Evolutionary conservation across 495 filamentous ascomycete species (phyloP).

Genomic region (Talaromyces trachyspermus): DNA sequence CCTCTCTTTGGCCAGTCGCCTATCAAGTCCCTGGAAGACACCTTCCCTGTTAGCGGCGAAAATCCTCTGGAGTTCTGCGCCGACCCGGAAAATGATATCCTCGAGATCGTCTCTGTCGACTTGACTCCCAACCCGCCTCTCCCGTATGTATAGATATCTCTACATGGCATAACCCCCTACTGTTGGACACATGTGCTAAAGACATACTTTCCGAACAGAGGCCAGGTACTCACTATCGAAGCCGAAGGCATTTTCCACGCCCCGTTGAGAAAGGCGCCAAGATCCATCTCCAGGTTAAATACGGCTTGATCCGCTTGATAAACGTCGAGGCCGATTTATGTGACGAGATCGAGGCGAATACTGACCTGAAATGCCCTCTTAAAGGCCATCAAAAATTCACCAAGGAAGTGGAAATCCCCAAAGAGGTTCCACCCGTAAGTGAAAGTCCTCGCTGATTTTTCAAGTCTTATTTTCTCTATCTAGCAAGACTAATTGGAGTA

Average conservation of each 20-base stretch:
- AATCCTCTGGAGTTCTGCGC: conserved; percentile 58
- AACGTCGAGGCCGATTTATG: conserved; percentile 74
- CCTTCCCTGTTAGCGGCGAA: conserved; percentile 28
- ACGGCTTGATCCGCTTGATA: conserved; percentile 84
- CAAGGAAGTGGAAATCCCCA: conserved; percentile 80
- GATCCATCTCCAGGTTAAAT: conserved; percentile 80
- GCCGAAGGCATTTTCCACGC: conserved; percentile 62
- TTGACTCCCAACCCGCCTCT: conserved; percentile 78
- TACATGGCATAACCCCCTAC: conserved; percentile 1
- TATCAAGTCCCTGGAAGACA: conserved; percentile 12
- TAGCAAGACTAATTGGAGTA: no score
- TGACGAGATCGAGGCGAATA: conserved; percentile 68
- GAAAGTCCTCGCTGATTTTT: conserved; percentile 7
- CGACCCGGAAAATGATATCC: conserved; percentile 49
- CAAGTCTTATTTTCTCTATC: background rate
- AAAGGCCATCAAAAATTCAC: conserved; percentile 62
- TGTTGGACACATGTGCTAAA: background rate
- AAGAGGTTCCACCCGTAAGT: conserved; percentile 80
- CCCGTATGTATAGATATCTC: conserved; percentile 53
- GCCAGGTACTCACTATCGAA: conserved; percentile 66
- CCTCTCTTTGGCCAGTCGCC: conserved; percentile 24
- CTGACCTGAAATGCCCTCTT: conserved; percentile 85
- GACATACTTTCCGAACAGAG: conserved; percentile 43
- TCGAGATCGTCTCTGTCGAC: conserved; percentile 72
- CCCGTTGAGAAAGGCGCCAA: conserved; percentile 67